A percentile compares a stretch with the other conserved stretches of the same genome.
These are phyloP conservation scores for Saccharomycopsis malanga DNA, from an alignment of 805 yeast species.

Conservation along the genomic window DNA sequence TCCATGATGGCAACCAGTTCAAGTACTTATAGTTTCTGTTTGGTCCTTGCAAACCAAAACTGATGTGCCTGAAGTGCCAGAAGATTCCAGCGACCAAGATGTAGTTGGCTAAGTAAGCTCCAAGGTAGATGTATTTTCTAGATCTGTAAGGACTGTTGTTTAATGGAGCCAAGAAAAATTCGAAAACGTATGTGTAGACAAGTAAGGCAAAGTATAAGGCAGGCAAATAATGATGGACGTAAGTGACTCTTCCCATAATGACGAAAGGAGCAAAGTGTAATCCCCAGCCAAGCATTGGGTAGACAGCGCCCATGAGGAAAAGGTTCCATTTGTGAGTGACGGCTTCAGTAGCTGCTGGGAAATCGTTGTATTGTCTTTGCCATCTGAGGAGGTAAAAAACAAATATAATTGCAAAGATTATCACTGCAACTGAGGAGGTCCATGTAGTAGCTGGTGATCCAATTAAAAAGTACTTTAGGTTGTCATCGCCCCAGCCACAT, in stretches of 20 bases:
- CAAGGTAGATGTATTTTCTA: slow-evolving; percentile 25
- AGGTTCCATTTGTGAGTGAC: slow-evolving; percentile 34
- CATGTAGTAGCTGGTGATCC: slow-evolving; percentile 78
- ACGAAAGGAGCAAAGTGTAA: slow-evolving; percentile 70
- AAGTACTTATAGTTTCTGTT: slow-evolving; percentile 34
- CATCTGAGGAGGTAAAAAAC: slow-evolving; percentile 55
- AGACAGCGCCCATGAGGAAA: slow-evolving; percentile 64
- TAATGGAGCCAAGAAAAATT: slow-evolving; percentile 33
- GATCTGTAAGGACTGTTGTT: slow-evolving; percentile 25
- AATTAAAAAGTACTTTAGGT: slow-evolving; percentile 55
- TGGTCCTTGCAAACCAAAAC: slow-evolving; percentile 60
- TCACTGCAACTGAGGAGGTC: slow-evolving; percentile 57
- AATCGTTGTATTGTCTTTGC: slow-evolving; percentile 73
- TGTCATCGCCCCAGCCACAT: slow-evolving; percentile 61
- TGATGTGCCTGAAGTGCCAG: slow-evolving; percentile 52
- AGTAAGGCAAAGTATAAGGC: slow-evolving; percentile 72
- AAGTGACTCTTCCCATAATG: slow-evolving; percentile 80
- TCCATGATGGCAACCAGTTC: slow-evolving; percentile 45
- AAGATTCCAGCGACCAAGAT: slow-evolving; percentile 44
- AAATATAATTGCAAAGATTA: slow-evolving; percentile 43
- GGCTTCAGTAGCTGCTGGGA: slow-evolving; percentile 34
- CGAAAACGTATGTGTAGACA: slow-evolving; percentile 47
- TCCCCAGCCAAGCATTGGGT: slow-evolving; percentile 79
- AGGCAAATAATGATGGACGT: slow-evolving; percentile 80
- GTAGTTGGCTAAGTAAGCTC: slow-evolving; percentile 37